Percentiles rank a stretch among this genome's conserved stretches.
phyloP scores from a whole-genome alignment of 306 rosid genomes.

The Macrotyloma uniflorum region DNA sequence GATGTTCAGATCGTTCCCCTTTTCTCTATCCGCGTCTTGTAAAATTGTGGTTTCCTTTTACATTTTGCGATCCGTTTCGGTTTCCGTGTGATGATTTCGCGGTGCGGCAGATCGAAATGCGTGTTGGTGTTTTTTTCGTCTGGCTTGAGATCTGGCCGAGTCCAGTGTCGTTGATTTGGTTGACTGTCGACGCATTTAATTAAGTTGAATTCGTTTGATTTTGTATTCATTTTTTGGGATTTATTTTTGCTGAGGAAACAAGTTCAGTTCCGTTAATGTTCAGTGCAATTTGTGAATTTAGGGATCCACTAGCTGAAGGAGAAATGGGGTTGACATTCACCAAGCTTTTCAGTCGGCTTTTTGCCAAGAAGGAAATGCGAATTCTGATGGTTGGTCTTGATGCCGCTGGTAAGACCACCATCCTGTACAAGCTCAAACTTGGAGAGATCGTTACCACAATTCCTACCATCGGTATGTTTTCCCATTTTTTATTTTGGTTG shows the following conservation, averaged over 20 bases:
- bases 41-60: constrained; percentile 1
- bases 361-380: constrained; percentile 99
- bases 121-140: neutral
- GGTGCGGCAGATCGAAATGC: constrained; percentile 5
- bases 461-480: constrained; percentile 90
- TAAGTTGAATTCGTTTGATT: neutral
- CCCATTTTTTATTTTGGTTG: neutral
- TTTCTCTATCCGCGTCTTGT: neutral
- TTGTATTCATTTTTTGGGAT: neutral
- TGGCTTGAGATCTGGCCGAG: constrained; percentile 48
- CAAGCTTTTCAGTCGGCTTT: constrained; percentile 96
- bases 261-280: neutral
- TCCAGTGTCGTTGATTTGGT: constrained; percentile 9
- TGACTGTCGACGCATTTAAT: neutral
- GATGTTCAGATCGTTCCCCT: constrained; percentile 47
- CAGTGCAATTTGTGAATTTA: neutral
- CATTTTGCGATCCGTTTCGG: constrained; percentile 14
- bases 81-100: constrained; percentile 25
- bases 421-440: constrained; percentile 98
- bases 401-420: constrained; percentile 99
- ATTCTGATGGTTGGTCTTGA: constrained; percentile 99
- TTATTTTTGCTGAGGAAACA: neutral
- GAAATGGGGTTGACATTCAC: constrained; percentile 98
- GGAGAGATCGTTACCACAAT: constrained; percentile 99
- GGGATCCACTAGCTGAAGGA: constrained; percentile 59